phyloP scores from a whole-genome alignment of 306 rosid species.

The Sophora flavescens region DNA sequence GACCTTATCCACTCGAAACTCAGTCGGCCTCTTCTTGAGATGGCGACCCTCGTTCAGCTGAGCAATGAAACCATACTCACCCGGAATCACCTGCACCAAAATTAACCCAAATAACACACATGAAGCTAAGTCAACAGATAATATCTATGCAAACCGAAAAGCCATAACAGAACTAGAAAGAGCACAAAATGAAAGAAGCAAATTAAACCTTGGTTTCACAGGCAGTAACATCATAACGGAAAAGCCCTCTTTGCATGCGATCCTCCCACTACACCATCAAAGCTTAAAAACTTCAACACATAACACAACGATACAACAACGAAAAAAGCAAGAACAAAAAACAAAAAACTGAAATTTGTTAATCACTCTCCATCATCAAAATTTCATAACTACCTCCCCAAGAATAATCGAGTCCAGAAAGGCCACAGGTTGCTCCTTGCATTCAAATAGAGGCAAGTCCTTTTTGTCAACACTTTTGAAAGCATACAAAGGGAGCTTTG shows the following conservation, averaged over 20 bases:
- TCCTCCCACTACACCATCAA: constrained; percentile 86
- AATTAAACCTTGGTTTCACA: constrained; percentile 87
- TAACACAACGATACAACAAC: constrained; percentile 5
- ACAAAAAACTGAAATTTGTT: neutral
- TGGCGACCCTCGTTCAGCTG: constrained; percentile 99
- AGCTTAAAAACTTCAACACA: constrained; percentile 37
- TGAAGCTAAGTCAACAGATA: constrained; percentile 3
- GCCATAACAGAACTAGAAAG: neutral
- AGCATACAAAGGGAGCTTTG: constrained; percentile 86
- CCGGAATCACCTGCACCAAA: constrained; percentile 79
- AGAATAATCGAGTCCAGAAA: constrained; percentile 86
- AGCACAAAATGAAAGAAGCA: neutral
- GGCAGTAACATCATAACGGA: constrained; percentile 97
- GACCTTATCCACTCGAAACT: constrained; percentile 92
- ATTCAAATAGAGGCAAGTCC: constrained; percentile 48
- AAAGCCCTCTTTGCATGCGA: constrained; percentile 89
- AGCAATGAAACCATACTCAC: constrained; percentile 85
- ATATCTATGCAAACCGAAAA: neutral
- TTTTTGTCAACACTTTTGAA: constrained; percentile 60
- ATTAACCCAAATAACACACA: constrained; percentile 8
- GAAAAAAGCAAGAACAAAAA: neutral
- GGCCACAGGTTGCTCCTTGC: constrained; percentile 62
- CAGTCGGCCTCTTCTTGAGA: constrained; percentile 95
- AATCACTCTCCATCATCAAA: constrained; percentile 23
- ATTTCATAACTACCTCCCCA: constrained; percentile 72